A percentile compares a stretch with the other conserved stretches of the same genome.
These are phyloP conservation scores for Neurospora hispaniola DNA, from an alignment of 495 filamentous ascomycete species.

Conservation along the genomic window DNA sequence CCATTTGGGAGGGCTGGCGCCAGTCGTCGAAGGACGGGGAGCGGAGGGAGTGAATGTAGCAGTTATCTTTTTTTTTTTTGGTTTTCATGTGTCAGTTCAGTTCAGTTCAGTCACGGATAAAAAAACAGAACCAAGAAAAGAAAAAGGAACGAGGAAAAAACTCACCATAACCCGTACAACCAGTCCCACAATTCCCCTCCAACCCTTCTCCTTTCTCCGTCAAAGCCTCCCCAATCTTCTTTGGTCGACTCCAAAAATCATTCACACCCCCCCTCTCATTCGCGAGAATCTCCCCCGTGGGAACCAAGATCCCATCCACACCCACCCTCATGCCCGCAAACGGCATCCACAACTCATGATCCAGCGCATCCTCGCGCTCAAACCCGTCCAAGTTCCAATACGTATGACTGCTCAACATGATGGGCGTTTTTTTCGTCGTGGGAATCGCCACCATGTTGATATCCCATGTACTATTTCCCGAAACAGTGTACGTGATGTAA, in stretches of 20 bases:
- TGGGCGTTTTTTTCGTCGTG: conserved; percentile 50
- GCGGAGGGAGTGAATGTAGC: conserved; percentile 37
- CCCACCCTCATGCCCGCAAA: conserved; percentile 57
- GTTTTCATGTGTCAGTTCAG: too few relatives aligned
- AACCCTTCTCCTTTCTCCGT: conserved; percentile 27
- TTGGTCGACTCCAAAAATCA: conserved; percentile 65
- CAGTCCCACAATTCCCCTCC: conserved; percentile 52
- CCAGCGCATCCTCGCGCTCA: conserved; percentile 52
- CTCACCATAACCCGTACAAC: conserved; percentile 70
- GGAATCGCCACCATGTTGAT: conserved; percentile 44
- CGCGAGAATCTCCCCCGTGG: conserved; percentile 61
- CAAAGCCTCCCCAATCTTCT: conserved; percentile 63
- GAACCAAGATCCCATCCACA: conserved; percentile 68
- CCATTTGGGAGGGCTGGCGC: conserved; percentile 37
- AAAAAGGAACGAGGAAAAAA: conserved; percentile 4
- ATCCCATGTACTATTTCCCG: conserved; percentile 40
- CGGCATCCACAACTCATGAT: conserved; percentile 64
- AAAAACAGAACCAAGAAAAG: not conserved
- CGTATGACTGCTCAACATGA: conserved; percentile 55
- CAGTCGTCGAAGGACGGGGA: conserved; percentile 31
- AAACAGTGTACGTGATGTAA: conserved; percentile 61
- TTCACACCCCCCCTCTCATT: conserved; percentile 50
- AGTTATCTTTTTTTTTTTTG: conserved; percentile 29
- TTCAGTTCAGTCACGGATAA: too few relatives aligned
- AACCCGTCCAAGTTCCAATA: conserved; percentile 91